These are phyloP conservation scores for Populus hybrid DNA, from an alignment of 441 rosid genomes.

Conservation along the genomic window DNA sequence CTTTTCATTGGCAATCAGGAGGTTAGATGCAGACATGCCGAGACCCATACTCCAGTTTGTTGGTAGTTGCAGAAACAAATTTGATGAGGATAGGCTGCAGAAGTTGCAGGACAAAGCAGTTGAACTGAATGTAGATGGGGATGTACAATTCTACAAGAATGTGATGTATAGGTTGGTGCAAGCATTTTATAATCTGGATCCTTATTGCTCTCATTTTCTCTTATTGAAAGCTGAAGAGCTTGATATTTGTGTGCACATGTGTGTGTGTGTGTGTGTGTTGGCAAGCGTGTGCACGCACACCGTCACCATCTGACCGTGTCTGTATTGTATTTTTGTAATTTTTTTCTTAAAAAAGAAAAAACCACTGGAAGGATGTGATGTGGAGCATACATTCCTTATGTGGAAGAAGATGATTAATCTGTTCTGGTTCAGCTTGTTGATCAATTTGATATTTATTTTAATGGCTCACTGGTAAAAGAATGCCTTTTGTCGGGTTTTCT, in stretches of 20 bases:
- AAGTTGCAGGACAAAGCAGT: conserved; percentile 65
- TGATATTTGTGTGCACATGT: not conserved
- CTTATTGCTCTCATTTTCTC: not conserved
- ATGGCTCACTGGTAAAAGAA: not conserved
- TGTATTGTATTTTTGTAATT: not conserved
- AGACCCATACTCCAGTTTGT: conserved; percentile 85
- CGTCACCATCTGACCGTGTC: not conserved
- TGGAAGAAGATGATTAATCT: conserved; percentile 3
- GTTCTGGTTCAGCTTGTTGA: not conserved
- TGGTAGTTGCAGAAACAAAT: conserved; percentile 84
- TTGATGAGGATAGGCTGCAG: conserved; percentile 79
- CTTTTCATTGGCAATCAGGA: conserved; percentile 54
- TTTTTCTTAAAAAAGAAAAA: not conserved
- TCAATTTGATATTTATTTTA: not conserved
- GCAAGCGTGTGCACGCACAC: too few species aligned
- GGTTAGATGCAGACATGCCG: conserved; percentile 44
- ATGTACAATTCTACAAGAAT: conserved; percentile 77
- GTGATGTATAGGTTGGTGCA: conserved; percentile 61
- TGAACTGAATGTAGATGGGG: conserved; percentile 52
- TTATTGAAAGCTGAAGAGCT: not conserved
- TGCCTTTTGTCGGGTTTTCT: too few species aligned
- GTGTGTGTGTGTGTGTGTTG: too few species aligned
- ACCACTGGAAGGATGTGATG: conserved; percentile 1
- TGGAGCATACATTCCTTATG: not conserved
- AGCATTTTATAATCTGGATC: not conserved